These are phyloP conservation scores for Obelidium mucronatum DNA, from an alignment of 192 early-diverging fungal genomes.

Conservation along the genomic window DNA sequence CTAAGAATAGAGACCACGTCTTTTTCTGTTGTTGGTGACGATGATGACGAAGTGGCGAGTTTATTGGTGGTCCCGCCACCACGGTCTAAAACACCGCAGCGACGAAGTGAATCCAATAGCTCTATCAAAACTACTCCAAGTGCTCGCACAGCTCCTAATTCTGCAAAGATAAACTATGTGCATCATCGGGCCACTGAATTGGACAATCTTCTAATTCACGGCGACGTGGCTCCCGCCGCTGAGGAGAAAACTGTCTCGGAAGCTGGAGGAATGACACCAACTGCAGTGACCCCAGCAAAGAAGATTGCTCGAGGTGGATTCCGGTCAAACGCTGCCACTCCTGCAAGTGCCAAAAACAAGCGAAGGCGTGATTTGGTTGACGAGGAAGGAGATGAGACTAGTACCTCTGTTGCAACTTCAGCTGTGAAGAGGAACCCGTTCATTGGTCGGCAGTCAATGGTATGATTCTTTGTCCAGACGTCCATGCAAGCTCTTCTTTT, in stretches of 20 bases:
- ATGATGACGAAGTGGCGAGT: background rate
- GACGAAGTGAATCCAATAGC: background rate
- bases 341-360: background rate
- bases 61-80: background rate
- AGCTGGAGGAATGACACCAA: background rate
- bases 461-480: background rate
- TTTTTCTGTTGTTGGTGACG: background rate
- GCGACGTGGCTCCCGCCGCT: background rate
- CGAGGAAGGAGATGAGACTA: background rate
- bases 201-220: background rate
- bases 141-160: background rate
- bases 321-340: background rate
- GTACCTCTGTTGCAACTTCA: too few species aligned
- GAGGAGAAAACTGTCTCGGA: background rate
- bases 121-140: background rate
- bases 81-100: background rate
- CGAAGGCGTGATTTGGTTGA: background rate
- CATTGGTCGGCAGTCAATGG: constrained; percentile 9
- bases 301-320: constrained; percentile 5
- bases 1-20: background rate
- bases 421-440: background rate
- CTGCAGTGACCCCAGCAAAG: background rate
- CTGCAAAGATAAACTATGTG: background rate
- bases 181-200: background rate
- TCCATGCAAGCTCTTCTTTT: too few species aligned